Evolutionary conservation across 2,329 filamentous ascomycete genomes (phyloP).

Genomic region (Claviceps lovelessii): DNA sequence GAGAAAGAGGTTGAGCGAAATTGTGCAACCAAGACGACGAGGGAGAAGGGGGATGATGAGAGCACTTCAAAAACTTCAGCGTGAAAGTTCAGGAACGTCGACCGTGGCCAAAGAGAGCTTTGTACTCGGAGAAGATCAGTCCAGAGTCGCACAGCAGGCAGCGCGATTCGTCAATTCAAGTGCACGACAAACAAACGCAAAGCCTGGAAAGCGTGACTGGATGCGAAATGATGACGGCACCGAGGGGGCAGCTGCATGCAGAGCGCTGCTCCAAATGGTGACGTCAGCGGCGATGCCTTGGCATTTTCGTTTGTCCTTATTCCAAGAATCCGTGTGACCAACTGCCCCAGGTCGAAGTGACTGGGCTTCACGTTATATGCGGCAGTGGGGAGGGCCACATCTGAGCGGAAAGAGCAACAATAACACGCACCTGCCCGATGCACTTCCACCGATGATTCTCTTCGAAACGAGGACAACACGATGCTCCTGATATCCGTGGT

Average conservation of each 20-base stretch:
- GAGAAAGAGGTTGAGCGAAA: neutral
- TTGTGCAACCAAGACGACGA: neutral
- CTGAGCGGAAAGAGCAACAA: no score
- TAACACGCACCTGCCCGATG: no score
- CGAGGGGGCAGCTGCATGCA: neutral
- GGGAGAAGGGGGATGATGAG: neutral
- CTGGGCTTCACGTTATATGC: no score
- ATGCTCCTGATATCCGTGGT: no score
- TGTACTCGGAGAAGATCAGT: neutral
- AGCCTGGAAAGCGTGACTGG: neutral
- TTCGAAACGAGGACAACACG: no score
- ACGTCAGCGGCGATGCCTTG: conserved; percentile 3
- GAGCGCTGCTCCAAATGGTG: neutral
- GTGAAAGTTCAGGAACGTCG: neutral
- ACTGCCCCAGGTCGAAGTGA: no score
- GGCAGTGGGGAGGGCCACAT: no score
- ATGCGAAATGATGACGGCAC: conserved; percentile 4
- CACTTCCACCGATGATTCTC: no score
- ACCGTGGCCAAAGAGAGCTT: neutral
- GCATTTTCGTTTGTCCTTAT: neutral
- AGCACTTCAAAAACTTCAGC: neutral
- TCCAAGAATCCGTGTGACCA: no score
- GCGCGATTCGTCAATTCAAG: neutral
- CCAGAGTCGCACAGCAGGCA: neutral
- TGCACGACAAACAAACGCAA: no score